Base-by-base conservation (phyloP, 176 grass and related monocot genomes). In the Bolboschoenus planiculmis region DNA sequence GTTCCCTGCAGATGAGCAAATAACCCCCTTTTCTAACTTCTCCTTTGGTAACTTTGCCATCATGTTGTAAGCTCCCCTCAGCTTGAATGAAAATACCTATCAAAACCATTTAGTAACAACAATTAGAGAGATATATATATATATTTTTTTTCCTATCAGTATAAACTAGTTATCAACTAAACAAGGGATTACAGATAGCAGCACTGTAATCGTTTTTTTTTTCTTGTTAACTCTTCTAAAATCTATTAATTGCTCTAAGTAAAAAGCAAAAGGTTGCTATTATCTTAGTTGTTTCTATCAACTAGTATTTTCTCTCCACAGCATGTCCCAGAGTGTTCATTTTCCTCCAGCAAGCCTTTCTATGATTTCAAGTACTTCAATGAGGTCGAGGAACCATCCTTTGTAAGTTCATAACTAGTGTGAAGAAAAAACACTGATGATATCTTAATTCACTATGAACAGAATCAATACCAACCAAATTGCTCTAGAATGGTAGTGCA, bases 21-120 rank as follows among this genome's bases (percentile, higher is more conserved):
- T 96, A 68, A 99, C 97, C 2, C 97, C 97, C n/a, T 78, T 99
- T 21, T 85, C 83, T 82, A 99, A 86, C 76, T 99, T 84, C 68
- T 95, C 85, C 24, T 26, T 80, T 21, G 97, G 61, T 79, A 99
- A 89, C 67, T 99, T 95, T 31, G 87, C 97, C 93, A 99, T 99
- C 97, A 99, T 99, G 76, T 99, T 99, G 84, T 99, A 99, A 79
- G 97, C 97, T 77, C 97, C 97, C 71, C 97, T 86, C 83, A 99
- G 85, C 81, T 99, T 99, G 91, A 99, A 99, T 61, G 97, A 99
- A 71, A 99, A 96, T 4, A 99, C 97, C 97, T 99, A 82, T 36
- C 10, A n/a, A 78, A 84, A 57, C 18, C n/a, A 79, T 33, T 59
- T 48, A 30, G 4, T 48, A 20, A 10, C 40, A 42, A 70, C 6